Evolutionary conservation across 2,329 filamentous ascomycete species (phyloP), one percentile per base, ranked within the genome.

Genomic region (Fusarium goolgardi): DNA sequence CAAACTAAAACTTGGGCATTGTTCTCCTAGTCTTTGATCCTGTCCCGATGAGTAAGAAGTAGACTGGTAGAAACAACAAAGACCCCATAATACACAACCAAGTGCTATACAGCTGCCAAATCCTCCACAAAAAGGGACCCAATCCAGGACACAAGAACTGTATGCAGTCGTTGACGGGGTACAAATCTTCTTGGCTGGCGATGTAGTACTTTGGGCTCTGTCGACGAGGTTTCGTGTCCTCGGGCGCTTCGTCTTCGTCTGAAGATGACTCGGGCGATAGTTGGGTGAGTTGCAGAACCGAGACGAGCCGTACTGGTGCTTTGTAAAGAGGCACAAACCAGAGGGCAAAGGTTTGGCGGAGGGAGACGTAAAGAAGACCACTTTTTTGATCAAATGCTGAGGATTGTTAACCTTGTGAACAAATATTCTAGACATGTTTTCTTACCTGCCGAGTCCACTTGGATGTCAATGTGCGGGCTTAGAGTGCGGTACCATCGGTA

Each of bases 401-500:
- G 4, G 2, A 2, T 1, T 3, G 5, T 71, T 34, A 70, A 57
- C 4, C 12, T 12, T 13, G 9, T 1, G 0, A 16, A 9, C 3
- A 0, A 2, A 4, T 3, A 12, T 4, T 4, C 8, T 2, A 3
- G 12, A 16, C 3, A n/a, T 8, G 2, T 16, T 7, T 54, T 74
- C 78, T 41, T 75, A 86, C 85, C 82, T 43, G 79, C 78, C 5
- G 84, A 86, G 65, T 93, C 86, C 20, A 97, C 82, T 2, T 85
- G 80, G 15, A 95, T 79, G 43, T 89, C 84, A 68, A 96, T 91
- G 20, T 83, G 81, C 0, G 94, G 94, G 64, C 89, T 93, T 75
- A 97, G 82, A 67, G 95, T 91, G 74, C 93, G 92, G 79, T 96
- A 95, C 91, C 91, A 94, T 40, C 88, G 87, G 75, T 93, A 96